phyloP scores from a whole-genome alignment of 148 eudicot species.

The Vaccinium vitisidaea region DNA sequence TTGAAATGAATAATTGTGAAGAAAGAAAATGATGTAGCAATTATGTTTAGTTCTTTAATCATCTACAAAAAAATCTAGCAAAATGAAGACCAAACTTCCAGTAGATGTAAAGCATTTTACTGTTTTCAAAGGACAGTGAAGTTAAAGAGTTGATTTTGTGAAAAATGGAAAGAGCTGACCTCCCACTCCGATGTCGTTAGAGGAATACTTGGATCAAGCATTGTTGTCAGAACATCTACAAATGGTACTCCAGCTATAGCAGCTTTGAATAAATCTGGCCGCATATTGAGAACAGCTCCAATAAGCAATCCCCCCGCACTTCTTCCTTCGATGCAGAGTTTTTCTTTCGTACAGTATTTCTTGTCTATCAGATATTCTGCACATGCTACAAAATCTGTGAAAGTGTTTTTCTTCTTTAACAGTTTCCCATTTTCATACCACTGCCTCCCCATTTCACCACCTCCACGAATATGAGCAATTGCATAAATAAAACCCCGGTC shows the following conservation, averaged over 20 bases:
- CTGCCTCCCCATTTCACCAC: constrained; percentile 96
- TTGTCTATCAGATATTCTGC: constrained; percentile 77
- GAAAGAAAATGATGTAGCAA: background rate
- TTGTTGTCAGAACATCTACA: constrained; percentile 87
- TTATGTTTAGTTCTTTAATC: background rate
- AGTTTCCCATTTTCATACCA: constrained; percentile 92
- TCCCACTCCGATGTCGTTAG: constrained; percentile 94
- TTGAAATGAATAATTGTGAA: background rate
- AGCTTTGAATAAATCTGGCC: constrained; percentile 89
- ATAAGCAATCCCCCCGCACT: constrained; percentile 98
- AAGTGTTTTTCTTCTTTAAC: constrained; percentile 75
- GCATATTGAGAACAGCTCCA: constrained; percentile 92
- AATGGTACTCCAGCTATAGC: constrained; percentile 94
- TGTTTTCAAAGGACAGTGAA: background rate
- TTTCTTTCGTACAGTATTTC: constrained; percentile 83
- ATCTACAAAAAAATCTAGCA: background rate
- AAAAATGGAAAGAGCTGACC: constrained; percentile 39
- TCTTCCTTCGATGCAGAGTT: constrained; percentile 80
- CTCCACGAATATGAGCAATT: constrained; percentile 89
- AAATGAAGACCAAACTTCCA: background rate
- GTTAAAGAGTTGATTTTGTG: background rate
- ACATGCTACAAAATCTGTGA: constrained; percentile 82
- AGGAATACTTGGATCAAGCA: constrained; percentile 98
- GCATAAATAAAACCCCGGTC: constrained; percentile 79
- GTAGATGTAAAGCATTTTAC: background rate